Base-by-base conservation (phyloP, 2,329 filamentous ascomycete genomes). In the Zasmidium cellare region DNA sequence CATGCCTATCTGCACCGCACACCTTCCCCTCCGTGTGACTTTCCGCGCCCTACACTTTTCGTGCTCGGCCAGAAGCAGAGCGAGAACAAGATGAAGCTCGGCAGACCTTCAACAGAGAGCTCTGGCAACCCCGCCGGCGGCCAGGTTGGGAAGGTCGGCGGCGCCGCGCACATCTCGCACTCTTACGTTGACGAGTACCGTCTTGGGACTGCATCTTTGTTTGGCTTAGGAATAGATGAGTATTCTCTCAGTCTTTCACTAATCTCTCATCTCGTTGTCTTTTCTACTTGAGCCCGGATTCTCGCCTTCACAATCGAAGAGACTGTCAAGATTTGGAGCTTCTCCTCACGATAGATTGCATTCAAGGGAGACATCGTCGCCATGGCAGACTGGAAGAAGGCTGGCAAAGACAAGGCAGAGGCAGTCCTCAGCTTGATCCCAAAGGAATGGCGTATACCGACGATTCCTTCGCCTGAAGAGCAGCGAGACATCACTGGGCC, bases 401-500 rank as follows among this genome's bases (percentile, higher is more conserved):
- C 73, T 9, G 84, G 80, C 18, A 72, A 78, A 55, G 73, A 75
- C 19, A 87, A 87, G 70, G 78, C 83, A 44, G 77, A 82, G 28
- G 75, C 79, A 0, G 79, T 85, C 53, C 73, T 82, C 23, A 73
- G 78, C 9, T 74, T 80, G 1, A 86, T 88, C 51, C 84, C 85
- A 0, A 54, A 77, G 31, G 77, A 83, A 73, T 87, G 85, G 84
- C 76, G 75, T 20, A 70, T 87, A 3, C 50, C 74, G 9, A 69
- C 71, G 38, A 68, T 83, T 1, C 84, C 84, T 1, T 71, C 79
- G 1, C 67, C 75, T 0, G 73, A 78, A 51, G 76, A 86, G 59
- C 79, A 84, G 57, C 78, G 77, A 65, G 83, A 85, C 69, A 78
- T 86, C 9, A 85, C 82, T 0, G 81, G 81, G 5, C 57, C 73